A percentile compares a stretch with the other conserved stretches of the same genome.
These are phyloP conservation scores for Boletus edulis DNA, from an alignment of 768 basidiomycete genomes.

Conservation along the genomic window DNA sequence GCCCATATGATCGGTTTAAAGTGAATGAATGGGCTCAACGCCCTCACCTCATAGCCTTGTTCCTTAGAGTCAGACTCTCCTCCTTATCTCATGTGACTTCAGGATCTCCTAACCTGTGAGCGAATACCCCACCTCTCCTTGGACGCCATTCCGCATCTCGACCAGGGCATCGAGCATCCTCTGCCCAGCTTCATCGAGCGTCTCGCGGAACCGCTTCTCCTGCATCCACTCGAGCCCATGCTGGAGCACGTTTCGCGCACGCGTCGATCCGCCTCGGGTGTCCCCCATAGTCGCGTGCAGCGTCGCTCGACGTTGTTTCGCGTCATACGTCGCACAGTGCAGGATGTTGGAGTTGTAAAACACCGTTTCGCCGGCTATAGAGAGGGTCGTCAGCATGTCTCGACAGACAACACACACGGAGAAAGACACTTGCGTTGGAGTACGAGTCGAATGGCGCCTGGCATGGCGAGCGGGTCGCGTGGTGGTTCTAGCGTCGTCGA, in stretches of 20 bases:
- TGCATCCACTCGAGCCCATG: conserved; percentile 75
- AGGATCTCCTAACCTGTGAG: conserved; percentile 32
- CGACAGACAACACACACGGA: background rate
- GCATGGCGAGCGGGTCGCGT: conserved; percentile 63
- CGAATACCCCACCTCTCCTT: conserved; percentile 52
- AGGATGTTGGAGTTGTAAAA: conserved; percentile 82
- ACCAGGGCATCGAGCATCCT: conserved; percentile 61
- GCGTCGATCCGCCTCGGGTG: conserved; percentile 53
- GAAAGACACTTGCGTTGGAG: conserved; percentile 46
- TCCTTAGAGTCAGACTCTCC: too few species aligned
- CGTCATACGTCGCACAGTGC: conserved; percentile 67
- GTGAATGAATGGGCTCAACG: too few species aligned
- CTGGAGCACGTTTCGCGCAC: conserved; percentile 73
- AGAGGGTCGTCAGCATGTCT: background rate
- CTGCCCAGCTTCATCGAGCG: conserved; percentile 44
- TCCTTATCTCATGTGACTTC: background rate
- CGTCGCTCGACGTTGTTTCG: conserved; percentile 51
- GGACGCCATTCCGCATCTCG: conserved; percentile 44
- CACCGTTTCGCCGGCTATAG: conserved; percentile 62
- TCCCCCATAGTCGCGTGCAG: conserved; percentile 71
- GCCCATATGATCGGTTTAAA: too few species aligned
- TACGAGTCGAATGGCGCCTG: conserved; percentile 54
- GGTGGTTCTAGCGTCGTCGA: conserved; percentile 54
- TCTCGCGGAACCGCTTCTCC: conserved; percentile 43
- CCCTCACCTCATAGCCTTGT: too few species aligned